These are phyloP conservation scores for Clonostachys chloroleuca DNA, from an alignment of 2,329 filamentous ascomycete genomes.

Conservation along the genomic window DNA sequence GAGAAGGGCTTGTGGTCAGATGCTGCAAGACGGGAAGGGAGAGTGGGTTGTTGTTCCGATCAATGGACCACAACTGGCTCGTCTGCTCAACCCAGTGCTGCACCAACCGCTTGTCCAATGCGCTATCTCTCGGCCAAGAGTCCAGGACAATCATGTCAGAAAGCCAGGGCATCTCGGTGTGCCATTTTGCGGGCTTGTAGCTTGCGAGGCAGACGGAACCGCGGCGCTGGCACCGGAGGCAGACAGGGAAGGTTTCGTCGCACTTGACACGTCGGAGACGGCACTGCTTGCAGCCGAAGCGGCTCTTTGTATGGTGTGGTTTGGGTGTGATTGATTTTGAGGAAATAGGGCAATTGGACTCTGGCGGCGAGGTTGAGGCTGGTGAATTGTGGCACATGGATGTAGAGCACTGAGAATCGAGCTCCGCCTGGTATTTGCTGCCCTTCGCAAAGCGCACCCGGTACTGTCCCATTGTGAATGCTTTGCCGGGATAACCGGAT, in stretches of 20 bases:
- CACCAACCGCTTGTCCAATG: too few species aligned
- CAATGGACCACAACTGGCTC: not conserved
- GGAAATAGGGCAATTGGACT: too few species aligned
- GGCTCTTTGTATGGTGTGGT: too few species aligned
- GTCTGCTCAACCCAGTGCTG: not conserved
- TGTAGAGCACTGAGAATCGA: too few species aligned
- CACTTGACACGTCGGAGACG: conserved; percentile 23
- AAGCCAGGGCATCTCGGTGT: not conserved
- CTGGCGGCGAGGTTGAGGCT: too few species aligned
- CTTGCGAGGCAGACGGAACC: not conserved
- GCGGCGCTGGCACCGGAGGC: not conserved
- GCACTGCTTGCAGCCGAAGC: not conserved
- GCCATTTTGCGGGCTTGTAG: not conserved
- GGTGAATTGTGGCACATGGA: too few species aligned
- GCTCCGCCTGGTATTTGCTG: too few species aligned
- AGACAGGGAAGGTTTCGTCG: conserved; percentile 1
- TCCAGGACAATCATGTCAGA: not conserved
- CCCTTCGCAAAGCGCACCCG: too few species aligned
- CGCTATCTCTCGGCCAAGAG: too few species aligned
- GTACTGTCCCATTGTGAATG: too few species aligned
- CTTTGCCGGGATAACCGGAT: too few species aligned
- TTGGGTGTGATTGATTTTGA: too few species aligned
- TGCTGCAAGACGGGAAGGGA: not conserved
- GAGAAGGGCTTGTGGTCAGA: not conserved
- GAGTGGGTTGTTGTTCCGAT: not conserved